These are phyloP conservation scores for Melastoma candidum DNA, from an alignment of 441 rosid genomes.

Conservation along the genomic window DNA sequence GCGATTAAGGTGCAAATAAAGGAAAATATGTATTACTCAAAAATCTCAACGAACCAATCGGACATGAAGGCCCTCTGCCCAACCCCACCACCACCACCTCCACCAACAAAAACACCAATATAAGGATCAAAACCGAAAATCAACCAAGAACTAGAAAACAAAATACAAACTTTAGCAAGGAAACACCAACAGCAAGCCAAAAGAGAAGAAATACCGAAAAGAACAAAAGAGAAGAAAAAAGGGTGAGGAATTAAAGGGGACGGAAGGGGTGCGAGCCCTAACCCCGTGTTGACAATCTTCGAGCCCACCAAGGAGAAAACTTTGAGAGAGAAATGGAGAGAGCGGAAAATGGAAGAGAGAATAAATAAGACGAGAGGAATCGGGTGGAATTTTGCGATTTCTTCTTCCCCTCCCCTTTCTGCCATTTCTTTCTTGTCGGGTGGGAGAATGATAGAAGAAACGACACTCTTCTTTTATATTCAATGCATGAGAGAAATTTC, in stretches of 20 bases:
- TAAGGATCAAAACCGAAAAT: constrained; percentile 1
- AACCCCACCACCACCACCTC: background rate
- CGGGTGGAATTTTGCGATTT: background rate
- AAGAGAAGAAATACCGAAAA: background rate
- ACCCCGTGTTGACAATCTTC: constrained; percentile 17
- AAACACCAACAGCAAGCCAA: background rate
- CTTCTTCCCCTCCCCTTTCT: background rate
- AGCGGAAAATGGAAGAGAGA: constrained; percentile 4
- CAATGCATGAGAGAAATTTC: no score
- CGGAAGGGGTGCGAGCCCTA: constrained; percentile 18
- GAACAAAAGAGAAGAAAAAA: no score
- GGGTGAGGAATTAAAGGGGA: background rate
- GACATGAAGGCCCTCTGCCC: background rate
- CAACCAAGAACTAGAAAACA: constrained; percentile 4
- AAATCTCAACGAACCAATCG: background rate
- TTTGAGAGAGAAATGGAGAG: constrained; percentile 8
- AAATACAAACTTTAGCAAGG: background rate
- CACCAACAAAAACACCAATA: background rate
- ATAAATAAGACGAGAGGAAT: background rate
- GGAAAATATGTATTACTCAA: no score
- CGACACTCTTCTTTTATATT: no score
- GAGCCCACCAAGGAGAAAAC: no score
- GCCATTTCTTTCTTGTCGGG: background rate
- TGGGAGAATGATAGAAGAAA: no score
- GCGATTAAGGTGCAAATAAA: no score